These are phyloP conservation scores for Erythrophleum fordii DNA, from an alignment of 306 rosid species.

Conservation along the genomic window DNA sequence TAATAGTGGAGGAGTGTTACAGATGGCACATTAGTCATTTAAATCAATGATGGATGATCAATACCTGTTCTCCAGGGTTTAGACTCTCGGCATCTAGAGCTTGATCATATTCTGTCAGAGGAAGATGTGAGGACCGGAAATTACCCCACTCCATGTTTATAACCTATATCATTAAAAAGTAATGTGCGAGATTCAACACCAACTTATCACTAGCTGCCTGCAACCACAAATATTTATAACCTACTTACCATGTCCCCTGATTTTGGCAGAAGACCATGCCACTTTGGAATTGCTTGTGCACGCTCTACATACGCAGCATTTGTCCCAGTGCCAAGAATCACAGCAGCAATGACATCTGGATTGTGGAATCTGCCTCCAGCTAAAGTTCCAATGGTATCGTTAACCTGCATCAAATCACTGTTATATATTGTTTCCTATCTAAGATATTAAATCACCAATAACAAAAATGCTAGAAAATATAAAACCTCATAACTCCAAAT, in stretches of 20 bases:
- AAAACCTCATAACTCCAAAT: slow-evolving; percentile 21
- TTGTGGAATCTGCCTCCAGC: slow-evolving; percentile 84
- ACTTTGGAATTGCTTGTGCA: slow-evolving; percentile 91
- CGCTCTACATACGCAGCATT: slow-evolving; percentile 94
- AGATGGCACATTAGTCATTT: slow-evolving; percentile 19
- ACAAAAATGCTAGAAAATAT: neutral
- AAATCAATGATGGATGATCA: slow-evolving; percentile 20
- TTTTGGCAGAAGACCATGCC: slow-evolving; percentile 83
- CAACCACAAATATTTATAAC: slow-evolving; percentile 12
- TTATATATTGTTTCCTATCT: slow-evolving; percentile 8
- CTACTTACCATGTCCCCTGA: slow-evolving; percentile 93
- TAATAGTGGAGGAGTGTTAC: slow-evolving; percentile 34
- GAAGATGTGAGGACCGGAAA: slow-evolving; percentile 88
- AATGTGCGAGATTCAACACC: slow-evolving; percentile 14
- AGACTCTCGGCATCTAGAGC: slow-evolving; percentile 78
- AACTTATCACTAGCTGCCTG: slow-evolving; percentile 3
- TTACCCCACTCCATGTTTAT: slow-evolving; percentile 99
- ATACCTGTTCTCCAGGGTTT: slow-evolving; percentile 98
- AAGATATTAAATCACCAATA: slow-evolving; percentile 14
- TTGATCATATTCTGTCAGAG: slow-evolving; percentile 82
- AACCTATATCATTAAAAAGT: slow-evolving; percentile 56
- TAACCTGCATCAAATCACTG: slow-evolving; percentile 64
- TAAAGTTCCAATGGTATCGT: slow-evolving; percentile 94
- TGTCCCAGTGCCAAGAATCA: slow-evolving; percentile 98
- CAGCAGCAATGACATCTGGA: slow-evolving; percentile 83